These are phyloP conservation scores for Nitzschia sp. DNA, from an alignment of 108 stramenopile species.

Conservation along the genomic window DNA sequence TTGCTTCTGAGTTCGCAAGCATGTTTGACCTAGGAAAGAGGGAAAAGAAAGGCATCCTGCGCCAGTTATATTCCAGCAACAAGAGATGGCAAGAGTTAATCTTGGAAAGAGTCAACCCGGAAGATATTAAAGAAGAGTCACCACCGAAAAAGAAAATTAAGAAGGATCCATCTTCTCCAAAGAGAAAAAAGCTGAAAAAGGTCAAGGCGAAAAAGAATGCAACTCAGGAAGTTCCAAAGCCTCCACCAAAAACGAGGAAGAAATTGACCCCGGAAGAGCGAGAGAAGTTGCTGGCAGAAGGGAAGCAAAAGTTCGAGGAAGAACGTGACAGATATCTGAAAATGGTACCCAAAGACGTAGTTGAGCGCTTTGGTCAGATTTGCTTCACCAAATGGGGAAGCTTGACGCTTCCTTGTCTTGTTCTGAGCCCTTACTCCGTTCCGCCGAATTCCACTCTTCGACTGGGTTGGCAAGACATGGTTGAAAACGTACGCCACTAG, in stretches of 20 bases:
- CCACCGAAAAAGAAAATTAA: neutral
- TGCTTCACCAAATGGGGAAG: conserved; percentile 74
- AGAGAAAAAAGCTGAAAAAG: conserved; percentile 1
- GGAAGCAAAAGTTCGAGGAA: conserved; percentile 30
- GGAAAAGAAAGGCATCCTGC: neutral
- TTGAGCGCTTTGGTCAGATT: conserved; percentile 58
- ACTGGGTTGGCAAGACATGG: conserved; percentile 72
- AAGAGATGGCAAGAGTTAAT: conserved; percentile 11
- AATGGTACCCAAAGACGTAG: conserved; percentile 45
- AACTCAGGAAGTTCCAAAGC: neutral
- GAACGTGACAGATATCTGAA: conserved; percentile 42
- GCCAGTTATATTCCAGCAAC: neutral
- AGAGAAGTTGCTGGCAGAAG: neutral
- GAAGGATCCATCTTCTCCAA: neutral
- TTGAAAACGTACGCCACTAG: conserved; percentile 64
- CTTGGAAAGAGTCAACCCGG: neutral
- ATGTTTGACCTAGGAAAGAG: neutral
- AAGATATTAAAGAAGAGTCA: neutral
- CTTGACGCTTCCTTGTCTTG: conserved; percentile 52
- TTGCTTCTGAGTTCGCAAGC: conserved; percentile 1
- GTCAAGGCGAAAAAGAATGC: neutral
- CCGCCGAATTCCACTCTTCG: conserved; percentile 55
- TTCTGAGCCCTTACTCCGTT: conserved; percentile 72
- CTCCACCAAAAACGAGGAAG: neutral
- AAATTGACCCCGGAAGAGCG: neutral